Base-by-base conservation (phyloP, 73 alveolate genomes). In the Paramecium bursaria region DNA sequence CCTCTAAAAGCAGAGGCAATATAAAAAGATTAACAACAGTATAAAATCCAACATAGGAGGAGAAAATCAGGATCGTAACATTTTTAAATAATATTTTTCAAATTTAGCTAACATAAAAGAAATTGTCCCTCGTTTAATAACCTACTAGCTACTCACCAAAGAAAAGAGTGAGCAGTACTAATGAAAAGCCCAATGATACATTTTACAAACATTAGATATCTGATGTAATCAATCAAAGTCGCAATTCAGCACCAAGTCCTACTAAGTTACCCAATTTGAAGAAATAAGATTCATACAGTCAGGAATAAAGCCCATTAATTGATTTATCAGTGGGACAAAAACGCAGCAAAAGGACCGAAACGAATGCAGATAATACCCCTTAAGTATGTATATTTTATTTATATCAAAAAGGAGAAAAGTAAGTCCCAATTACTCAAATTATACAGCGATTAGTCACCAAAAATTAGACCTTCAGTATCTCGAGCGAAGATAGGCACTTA, bases 191-290 rank as follows among this genome's bases (percentile, higher is more conserved):
- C 14, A 67, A 67, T 67, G 17, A 11, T 7, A 39, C 49, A 7
- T 39, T 39, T 39, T 7, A 11, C 46, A 15, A 53, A 1, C 21
- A 67, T 19, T 57, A 57, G 44, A 17, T 23, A 15, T 7, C 39
- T 2, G 82, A 67, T 21, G 82, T 67, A 67, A 21, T 67, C 11
- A 67, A n/a, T 14, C 7, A 67, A 3, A 67, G 14, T 19, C 44
- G 7, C 17, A 33, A 11, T 15, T 13, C 17, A 67, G 57, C 82
- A 14, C 22, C 33, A 14, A 39, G 60, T 35, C 82, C 82, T 39
- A 67, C 82, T 33, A 67, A 67, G 33, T 67, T 67, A 39, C 82
- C 82, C 26, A 67, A 67, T 67, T 19, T 67, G 44, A 67, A 67
- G 44, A 67, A 42, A 42, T 39, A 47, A 14, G 82, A 67, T 39